Base-by-base conservation (phyloP, 1,284 basidiomycete species). In the Papiliotrema fonsecae region DNA sequence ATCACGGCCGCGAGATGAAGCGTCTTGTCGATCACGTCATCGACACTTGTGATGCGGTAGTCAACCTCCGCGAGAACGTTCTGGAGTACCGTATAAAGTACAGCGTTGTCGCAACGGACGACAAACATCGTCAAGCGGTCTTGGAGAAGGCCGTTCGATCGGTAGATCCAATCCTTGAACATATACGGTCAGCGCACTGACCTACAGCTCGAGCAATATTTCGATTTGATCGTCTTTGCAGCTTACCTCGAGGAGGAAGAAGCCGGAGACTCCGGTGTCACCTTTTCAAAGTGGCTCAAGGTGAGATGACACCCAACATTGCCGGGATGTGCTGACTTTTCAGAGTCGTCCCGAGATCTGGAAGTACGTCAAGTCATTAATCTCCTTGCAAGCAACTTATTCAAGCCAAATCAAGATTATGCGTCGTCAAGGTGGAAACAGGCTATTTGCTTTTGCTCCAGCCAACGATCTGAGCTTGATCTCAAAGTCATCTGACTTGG, bases 171-270 rank as follows among this genome's bases (percentile, higher is more conserved):
- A 32, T 18, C 19, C 11, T 19, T 7, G 5, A 7, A 16, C 22
- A 1, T 1, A 13, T 32, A 18, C 34, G 40, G 31, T 47, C 18
- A 27, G 18, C 25, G 30, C 48, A 40, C 21, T 55, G 19, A 46
- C 27, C n/a, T 11, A n/a, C 42, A 72, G 69, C 73, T 81, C 22
- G 79, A 81, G 57, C 77, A 78, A 56, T 81, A 81, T 67, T 97
- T 96, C 76, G 97, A 97, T 75, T 82, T 94, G 54, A 88, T 98
- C 52, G 88, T 88, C 0, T 98, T 97, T 65, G 86, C 92, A 2
- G 88, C 85, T 54, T 99, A 90, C 61, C 85, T 96, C 7, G 88
- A 92, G 46, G 79, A 80, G 16, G 75, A 76, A 54, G 77, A 82
- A 28, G 79, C 82, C 11, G 78, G 81, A 16, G 72, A 75, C 47